phyloP scores from a whole-genome alignment of 495 filamentous ascomycete genomes.

The Aspergillus carlsbadensis region DNA sequence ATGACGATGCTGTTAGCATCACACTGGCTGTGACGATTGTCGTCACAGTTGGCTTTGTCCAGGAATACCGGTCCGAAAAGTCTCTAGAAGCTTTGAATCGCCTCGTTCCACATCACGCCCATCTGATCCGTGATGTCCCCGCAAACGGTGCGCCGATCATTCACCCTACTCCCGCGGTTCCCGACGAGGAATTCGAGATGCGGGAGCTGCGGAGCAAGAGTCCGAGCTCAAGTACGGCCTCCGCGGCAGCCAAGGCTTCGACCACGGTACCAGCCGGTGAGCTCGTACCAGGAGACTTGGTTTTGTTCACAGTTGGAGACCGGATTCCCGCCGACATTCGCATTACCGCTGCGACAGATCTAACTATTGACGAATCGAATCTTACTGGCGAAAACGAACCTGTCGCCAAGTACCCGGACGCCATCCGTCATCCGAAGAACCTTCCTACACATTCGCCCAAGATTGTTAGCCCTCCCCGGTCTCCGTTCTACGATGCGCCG shows the following conservation, averaged over 20 bases:
- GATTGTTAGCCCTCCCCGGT: conserved; percentile 43
- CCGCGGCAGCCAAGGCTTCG: conserved; percentile 66
- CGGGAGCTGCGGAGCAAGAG: conserved; percentile 36
- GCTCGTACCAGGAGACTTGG: conserved; percentile 87
- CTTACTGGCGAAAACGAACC: conserved; percentile 96
- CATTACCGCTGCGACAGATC: conserved; percentile 81
- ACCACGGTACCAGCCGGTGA: conserved; percentile 81
- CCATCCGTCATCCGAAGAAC: conserved; percentile 38
- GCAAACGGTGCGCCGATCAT: conserved; percentile 25
- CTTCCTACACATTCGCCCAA: conserved; percentile 22
- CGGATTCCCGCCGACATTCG: conserved; percentile 95
- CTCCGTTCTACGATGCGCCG: conserved; percentile 59
- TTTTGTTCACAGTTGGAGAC: conserved; percentile 92
- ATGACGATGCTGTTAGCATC: conserved; percentile 95
- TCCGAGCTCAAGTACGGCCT: conserved; percentile 31
- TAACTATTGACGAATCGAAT: conserved; percentile 96
- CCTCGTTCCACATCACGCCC: conserved; percentile 90
- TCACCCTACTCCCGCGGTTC: conserved; percentile 25
- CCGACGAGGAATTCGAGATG: conserved; percentile 44
- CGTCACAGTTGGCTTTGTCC: conserved; percentile 91
- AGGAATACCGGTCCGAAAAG: conserved; percentile 97
- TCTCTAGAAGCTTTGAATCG: conserved; percentile 93
- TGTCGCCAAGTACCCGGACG: conserved; percentile 71
- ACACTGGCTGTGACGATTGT: conserved; percentile 94
- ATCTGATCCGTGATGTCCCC: conserved; percentile 69